Evolutionary conservation across 192 early-diverging fungal genomes (phyloP), one percentile per base, ranked within the genome.

Genomic region (Coemansia asiatica): DNA sequence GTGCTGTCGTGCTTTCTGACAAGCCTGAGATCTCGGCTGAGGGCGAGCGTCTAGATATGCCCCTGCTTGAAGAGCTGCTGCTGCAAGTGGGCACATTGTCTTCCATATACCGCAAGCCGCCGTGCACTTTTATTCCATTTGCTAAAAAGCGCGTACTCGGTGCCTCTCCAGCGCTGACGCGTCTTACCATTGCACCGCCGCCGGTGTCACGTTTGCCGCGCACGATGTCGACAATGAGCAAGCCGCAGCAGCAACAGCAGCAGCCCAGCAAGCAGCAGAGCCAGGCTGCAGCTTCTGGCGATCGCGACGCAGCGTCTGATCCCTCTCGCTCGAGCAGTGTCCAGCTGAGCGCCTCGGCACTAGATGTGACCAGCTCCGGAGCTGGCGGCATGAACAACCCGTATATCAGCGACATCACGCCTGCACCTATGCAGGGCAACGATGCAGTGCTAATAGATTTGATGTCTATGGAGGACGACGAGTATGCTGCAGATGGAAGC

Each of bases 1-100:
- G 75, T 48, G 85, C 91, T 0, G 88, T 99, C 21, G 90, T 99
- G 15, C 81, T 99, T 18, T 89, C 91, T 10, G 94, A 97, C 46
- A 98, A 95, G 68, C 95, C 96, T 13, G 84, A 91, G 57, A 98
- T 99, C 56, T 90, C 93, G 9, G 92, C 92, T 23, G 94, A 98
- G 74, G 92, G 92, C 51, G 95, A 99, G 69, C 92, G 93, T 60
- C 84, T 99, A 60, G 94, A 95, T 50, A 85, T 85, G 31, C 80
- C 83, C 21, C 72, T 99, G 22, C 81, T 99, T 27, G 90, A 96
- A 51, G 94, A 97, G 67, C 78, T 99, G 19, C 74, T 97, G 19
- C 77, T 93, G 36, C 86, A 98, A 63, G 86, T 99, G 35, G 90
- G 90, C 16, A 92, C 87, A 8, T 85, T 99, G 38, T 89, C 95